These are phyloP conservation scores for Globomyces sp. DNA, from an alignment of 371 early-diverging fungal genomes.

Conservation along the genomic window DNA sequence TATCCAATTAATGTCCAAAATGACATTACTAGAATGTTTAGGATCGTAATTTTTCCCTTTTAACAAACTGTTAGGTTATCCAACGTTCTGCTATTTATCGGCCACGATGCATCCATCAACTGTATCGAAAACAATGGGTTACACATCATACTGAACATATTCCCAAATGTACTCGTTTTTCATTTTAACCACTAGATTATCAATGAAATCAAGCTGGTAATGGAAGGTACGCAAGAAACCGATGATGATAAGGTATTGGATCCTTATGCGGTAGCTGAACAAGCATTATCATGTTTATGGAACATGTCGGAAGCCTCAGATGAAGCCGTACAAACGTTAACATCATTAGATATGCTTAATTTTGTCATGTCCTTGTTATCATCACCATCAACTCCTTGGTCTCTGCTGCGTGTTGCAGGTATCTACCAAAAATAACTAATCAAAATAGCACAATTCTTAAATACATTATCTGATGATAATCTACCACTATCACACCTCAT, in stretches of 20 bases:
- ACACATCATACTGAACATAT: constrained; percentile 13
- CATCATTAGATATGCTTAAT: constrained; percentile 20
- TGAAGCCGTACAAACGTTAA: constrained; percentile 26
- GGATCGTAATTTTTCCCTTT: neutral
- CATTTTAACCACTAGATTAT: neutral
- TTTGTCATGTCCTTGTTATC: constrained; percentile 23
- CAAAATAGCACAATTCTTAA: constrained; percentile 70
- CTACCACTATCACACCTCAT: constrained; percentile 49
- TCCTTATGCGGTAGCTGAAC: constrained; percentile 14
- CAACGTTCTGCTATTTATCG: constrained; percentile 2
- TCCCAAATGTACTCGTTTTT: constrained; percentile 13
- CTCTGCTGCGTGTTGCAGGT: constrained; percentile 25
- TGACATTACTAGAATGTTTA: neutral
- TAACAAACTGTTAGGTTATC: neutral
- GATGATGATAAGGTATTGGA: constrained; percentile 6
- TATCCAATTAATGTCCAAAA: neutral
- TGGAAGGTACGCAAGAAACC: neutral
- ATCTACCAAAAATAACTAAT: neutral
- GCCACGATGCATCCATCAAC: neutral
- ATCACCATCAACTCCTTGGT: constrained; percentile 13
- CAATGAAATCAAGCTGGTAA: neutral
- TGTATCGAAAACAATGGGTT: constrained; percentile 14
- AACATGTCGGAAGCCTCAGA: constrained; percentile 26
- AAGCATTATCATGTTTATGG: constrained; percentile 12
- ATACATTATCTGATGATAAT: constrained; percentile 81